Evolutionary conservation across 1,284 basidiomycete genomes (phyloP), one percentile per base, ranked within the genome.

Genomic region (Takashimella tepidaria): DNA sequence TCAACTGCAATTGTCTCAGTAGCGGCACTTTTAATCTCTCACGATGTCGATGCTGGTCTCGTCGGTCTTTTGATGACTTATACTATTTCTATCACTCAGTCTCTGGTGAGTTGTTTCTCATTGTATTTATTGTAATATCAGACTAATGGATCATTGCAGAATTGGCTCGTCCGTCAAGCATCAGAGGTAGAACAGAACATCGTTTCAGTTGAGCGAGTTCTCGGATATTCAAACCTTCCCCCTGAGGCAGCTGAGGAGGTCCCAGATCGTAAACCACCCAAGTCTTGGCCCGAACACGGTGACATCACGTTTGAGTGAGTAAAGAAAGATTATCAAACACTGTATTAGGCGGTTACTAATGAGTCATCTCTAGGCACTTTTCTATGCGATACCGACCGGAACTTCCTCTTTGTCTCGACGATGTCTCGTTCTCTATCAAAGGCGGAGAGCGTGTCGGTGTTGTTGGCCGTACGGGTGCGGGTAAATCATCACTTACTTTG

Each of bases 141-240:
- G 31, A 8, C 31, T 6, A 47, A 13, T 23, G 50, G 44, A 84
- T 56, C 45, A 46, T 56, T 27, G 54, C 83, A 66, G 62, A 93
- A 90, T 70, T 95, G 88, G 89, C 81, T 92, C n/a, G 90, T 95
- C 5, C 82, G 90, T 44, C 86, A 84, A 13, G 88, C 89, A 0
- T 89, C 87, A 56, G 92, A 97, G 65, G 89, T 95, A 12, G 92
- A 96, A 74, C 89, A 91, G 71, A 95, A 93, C 68, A 87, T 96
- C 63, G 90, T 93, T 58, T 91, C 89, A 59, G 87, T 89, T 6
- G 89, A 90, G 72, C 76, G 81, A 50, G 77, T 82, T 3, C 65
- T 81, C 37, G 77, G 78, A 45, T 82, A 95, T 68, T 84, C 86
- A 24, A 79, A 85, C n/a, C 76, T 92, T n/a, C 69, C 78, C 12